Conservation (phyloP, 257 asterid genomes). For the Solanum bulbocastanum region DNA sequence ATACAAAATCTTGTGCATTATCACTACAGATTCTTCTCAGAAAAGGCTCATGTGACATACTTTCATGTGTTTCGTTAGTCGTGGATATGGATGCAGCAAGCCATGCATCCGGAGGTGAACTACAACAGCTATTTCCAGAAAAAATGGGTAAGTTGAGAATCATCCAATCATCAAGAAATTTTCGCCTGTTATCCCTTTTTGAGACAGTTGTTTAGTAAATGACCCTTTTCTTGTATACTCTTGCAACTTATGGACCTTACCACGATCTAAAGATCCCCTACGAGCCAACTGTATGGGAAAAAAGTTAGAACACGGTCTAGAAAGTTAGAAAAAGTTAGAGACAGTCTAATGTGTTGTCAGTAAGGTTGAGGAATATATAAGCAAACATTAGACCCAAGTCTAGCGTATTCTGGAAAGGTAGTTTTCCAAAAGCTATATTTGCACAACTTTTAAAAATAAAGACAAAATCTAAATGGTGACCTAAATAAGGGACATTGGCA, state of each 20-base stretch:
- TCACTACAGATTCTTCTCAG: neutral
- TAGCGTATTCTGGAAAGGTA: neutral
- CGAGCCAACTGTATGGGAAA: neutral
- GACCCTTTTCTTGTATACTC: neutral
- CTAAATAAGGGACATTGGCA: neutral
- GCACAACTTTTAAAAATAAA: neutral
- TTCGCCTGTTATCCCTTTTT: neutral
- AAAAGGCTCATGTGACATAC: neutral
- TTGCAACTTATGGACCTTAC: neutral
- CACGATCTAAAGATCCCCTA: neutral
- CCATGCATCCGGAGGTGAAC: conserved; percentile 94
- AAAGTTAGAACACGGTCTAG: neutral
- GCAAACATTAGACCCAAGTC: neutral
- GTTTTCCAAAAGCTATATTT: neutral
- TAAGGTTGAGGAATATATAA: neutral
- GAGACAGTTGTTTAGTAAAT: neutral
- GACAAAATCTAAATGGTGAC: neutral
- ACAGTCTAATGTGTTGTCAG: neutral
- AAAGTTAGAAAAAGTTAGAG: neutral
- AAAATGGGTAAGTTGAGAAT: conserved; percentile 61
- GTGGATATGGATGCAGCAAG: conserved; percentile 99
- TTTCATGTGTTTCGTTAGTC: conserved; percentile 32
- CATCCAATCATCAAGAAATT: neutral
- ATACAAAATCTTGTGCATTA: neutral
- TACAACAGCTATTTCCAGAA: conserved; percentile 62